Evolutionary conservation across 106 monocot genomes (phyloP).

Genomic region (Allium fistulosum): DNA sequence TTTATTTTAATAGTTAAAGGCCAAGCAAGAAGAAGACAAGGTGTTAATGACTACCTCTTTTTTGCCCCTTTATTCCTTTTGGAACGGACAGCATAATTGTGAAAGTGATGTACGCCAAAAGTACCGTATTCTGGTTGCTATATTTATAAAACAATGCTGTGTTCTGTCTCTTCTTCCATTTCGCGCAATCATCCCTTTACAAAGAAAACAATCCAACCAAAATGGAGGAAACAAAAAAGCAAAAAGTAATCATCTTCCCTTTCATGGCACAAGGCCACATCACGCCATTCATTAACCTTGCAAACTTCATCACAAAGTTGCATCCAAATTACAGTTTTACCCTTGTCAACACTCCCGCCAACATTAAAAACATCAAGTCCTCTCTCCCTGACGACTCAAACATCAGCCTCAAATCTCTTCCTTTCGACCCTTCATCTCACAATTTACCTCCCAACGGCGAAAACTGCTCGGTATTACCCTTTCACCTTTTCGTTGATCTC

Average conservation of each 20-base stretch:
- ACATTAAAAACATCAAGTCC: conserved; percentile 16
- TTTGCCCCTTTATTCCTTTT: no score
- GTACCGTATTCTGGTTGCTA: no score
- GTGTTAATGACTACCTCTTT: no score
- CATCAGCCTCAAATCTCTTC: conserved; percentile 24
- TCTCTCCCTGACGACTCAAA: neutral
- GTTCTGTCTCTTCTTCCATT: no score
- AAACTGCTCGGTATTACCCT: conserved; percentile 23
- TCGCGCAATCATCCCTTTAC: no score
- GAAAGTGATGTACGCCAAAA: no score
- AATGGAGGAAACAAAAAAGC: no score
- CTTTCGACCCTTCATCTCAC: conserved; percentile 21
- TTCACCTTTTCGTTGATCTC: conserved; percentile 1
- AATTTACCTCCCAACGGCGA: conserved; percentile 31
- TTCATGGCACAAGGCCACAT: conserved; percentile 47
- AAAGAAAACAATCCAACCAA: no score
- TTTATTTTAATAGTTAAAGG: no score
- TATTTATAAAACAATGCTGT: no score
- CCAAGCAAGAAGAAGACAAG: no score
- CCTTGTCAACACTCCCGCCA: conserved; percentile 32
- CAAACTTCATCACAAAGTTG: conserved; percentile 12
- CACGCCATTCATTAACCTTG: conserved; percentile 26
- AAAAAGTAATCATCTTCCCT: conserved; percentile 13
- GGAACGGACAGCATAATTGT: no score
- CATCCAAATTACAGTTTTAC: conserved; percentile 17